Conservation (phyloP, 2,329 filamentous ascomycete species). For the Microdochium nivale region DNA sequence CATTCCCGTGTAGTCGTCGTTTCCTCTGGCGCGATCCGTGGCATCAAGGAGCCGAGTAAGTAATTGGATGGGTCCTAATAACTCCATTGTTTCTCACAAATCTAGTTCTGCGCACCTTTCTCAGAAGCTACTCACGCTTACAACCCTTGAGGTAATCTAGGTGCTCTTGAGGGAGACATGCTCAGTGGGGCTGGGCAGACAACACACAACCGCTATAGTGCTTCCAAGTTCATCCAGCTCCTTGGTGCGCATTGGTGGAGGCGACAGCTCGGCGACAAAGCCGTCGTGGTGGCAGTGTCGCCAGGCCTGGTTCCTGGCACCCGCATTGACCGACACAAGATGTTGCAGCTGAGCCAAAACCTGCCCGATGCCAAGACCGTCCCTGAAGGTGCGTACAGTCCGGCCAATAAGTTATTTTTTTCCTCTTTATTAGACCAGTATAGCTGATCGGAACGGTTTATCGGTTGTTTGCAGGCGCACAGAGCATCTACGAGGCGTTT, state of each 20-base stretch:
- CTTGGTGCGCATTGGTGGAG: slow-evolving; percentile 48
- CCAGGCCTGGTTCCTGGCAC: slow-evolving; percentile 43
- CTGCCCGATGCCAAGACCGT: slow-evolving; percentile 39
- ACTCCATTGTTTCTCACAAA: too few relatives aligned
- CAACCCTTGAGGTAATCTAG: slow-evolving; percentile 5
- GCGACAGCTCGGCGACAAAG: slow-evolving; percentile 34
- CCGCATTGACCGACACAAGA: slow-evolving; percentile 24
- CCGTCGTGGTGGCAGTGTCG: slow-evolving; percentile 41
- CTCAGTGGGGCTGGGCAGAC: slow-evolving; percentile 25
- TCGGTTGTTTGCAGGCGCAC: slow-evolving; percentile 26
- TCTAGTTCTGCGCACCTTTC: too few relatives aligned
- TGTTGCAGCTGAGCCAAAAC: slow-evolving; percentile 16
- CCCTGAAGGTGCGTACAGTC: slow-evolving; percentile 33
- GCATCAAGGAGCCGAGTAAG: slow-evolving; percentile 28
- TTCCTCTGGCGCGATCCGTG: slow-evolving; percentile 38
- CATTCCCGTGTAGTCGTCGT: slow-evolving; percentile 39
- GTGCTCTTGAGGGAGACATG: slow-evolving; percentile 14
- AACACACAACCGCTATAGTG: slow-evolving; percentile 23
- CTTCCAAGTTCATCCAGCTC: slow-evolving; percentile 41
- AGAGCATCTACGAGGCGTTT: slow-evolving; percentile 35
- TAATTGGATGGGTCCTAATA: too few relatives aligned
- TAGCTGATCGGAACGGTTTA: not conserved
- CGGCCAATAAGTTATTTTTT: too few relatives aligned
- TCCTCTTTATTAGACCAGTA: too few relatives aligned
- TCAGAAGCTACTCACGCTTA: too few relatives aligned